Base-by-base conservation (phyloP, 768 basidiomycete genomes). In the Suillus americanus region DNA sequence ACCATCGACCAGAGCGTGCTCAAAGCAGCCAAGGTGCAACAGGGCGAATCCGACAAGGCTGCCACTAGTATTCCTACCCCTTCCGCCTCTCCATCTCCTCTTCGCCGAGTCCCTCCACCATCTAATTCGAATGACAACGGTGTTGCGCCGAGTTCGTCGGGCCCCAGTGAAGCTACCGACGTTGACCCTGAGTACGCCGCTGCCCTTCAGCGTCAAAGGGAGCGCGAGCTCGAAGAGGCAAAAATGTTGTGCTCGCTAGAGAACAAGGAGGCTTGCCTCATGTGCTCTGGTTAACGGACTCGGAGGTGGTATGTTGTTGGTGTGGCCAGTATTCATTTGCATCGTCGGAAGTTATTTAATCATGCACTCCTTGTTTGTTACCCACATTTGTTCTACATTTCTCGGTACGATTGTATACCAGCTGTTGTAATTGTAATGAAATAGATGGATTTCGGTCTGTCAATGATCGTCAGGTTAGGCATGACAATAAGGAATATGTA, bases 201-300 rank as follows among this genome's bases (percentile, higher is more conserved):
- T 40, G 93, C 94, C 0, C 77, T 95, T 60, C 79, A 85, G 69
- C 80, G 90, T 57, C 87, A 88, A 71, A 83, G 84, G 68, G 86
- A 89, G 60, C 85, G 90, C 20, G 89, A 94, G 78, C 78, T 87
- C 4, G 95, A 92, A 75, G 89, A 92, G 65, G 95, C 89, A 6
- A 89, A 90, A 78, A 75, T 95, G 64, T 77, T 85, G 74, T 97
- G 95, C 73, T 93, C 92, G 67, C 70, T 97, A 57, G 94, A 96
- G 76, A 97, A 97, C 79, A 95, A 95, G 82, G 95, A 97, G 62
- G 93, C 91, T 1, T 97, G 94, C 73, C 70, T 95, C 74, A 95
- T 95, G 93, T 95, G 93, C 79, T 94, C 92, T 65, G 91, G 89
- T 62, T 93, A 75, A 85, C 35, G 25, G 9, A 35, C 35, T 35